A percentile compares a stretch with the other conserved stretches of the same genome.
Evolutionary conservation across 2,329 filamentous ascomycete species (phyloP).

Genomic region (Colletotrichum magnum): DNA sequence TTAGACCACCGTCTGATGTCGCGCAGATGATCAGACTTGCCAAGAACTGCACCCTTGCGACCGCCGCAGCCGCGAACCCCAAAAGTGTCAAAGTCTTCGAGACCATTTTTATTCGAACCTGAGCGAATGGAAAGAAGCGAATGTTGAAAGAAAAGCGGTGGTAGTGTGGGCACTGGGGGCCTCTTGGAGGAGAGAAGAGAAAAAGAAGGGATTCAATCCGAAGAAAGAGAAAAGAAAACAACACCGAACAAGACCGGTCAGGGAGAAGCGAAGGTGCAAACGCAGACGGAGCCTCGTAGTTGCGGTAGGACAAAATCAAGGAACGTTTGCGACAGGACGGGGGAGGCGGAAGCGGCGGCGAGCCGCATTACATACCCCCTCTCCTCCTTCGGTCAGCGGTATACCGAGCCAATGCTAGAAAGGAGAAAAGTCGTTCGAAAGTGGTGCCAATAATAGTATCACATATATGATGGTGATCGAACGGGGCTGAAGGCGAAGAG

Average conservation of each 20-base stretch:
- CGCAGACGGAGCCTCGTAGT: constrained; percentile 10
- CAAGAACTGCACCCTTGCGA: constrained; percentile 40
- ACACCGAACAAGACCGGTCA: not conserved
- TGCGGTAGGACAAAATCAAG: constrained; percentile 11
- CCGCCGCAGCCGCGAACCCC: constrained; percentile 31
- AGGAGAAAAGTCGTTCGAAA: not conserved
- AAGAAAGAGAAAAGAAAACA: constrained; percentile 14
- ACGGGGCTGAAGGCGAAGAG: not conserved
- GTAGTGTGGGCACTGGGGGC: too few relatives aligned
- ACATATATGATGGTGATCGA: constrained; percentile 1
- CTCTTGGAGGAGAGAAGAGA: not conserved
- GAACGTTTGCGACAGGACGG: not conserved
- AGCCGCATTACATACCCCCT: constrained; percentile 35
- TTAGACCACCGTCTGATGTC: constrained; percentile 31
- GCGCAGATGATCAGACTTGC: constrained; percentile 27
- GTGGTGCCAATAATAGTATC: constrained; percentile 30
- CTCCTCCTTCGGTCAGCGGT: not conserved
- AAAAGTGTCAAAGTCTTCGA: constrained; percentile 33
- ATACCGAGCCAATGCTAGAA: not conserved
- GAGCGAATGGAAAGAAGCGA: constrained; percentile 34
- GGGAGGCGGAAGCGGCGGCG: constrained; percentile 5
- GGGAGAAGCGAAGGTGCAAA: constrained; percentile 27
- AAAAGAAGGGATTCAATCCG: constrained; percentile 37
- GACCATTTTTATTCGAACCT: constrained; percentile 29
- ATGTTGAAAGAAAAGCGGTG: constrained; percentile 8